Percentiles rank a stretch among this genome's conserved stretches.
Conservation (phyloP, 2,329 filamentous ascomycete species). For the Ophidiomyces ophidiicola region DNA sequence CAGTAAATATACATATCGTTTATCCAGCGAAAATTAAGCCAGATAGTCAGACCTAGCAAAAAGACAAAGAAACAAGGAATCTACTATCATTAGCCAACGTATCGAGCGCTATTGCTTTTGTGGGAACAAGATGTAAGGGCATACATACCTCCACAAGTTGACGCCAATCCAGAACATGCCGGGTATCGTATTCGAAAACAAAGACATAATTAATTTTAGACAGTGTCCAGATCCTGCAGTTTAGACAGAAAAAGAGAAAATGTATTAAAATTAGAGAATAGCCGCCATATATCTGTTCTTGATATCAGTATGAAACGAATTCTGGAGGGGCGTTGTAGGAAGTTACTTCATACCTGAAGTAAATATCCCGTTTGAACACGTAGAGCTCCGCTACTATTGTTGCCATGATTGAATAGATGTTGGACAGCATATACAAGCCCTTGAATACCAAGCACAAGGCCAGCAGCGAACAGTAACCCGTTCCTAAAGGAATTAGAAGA, state of each 20-base stretch:
- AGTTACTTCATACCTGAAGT: slow-evolving; percentile 44
- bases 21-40: slow-evolving; percentile 72
- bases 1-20: slow-evolving; percentile 69
- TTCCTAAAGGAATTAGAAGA: slow-evolving; percentile 49
- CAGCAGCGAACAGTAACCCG: slow-evolving; percentile 56
- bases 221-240: slow-evolving; percentile 69
- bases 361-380: slow-evolving; percentile 52
- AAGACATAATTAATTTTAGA: slow-evolving; percentile 93
- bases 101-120: no score
- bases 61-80: slow-evolving; percentile 77
- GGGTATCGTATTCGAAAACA: slow-evolving; percentile 88
- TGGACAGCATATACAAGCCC: slow-evolving; percentile 50
- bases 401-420: slow-evolving; percentile 37
- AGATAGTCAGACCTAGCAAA: slow-evolving; percentile 63
- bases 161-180: slow-evolving; percentile 79
- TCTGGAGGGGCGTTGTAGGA: slow-evolving; percentile 2
- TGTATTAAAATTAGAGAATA: slow-evolving; percentile 77
- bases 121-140: no score
- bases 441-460: slow-evolving; percentile 53
- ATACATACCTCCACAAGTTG: slow-evolving; percentile 57
- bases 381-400: slow-evolving; percentile 35
- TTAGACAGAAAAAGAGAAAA: slow-evolving; percentile 70
- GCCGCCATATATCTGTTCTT: slow-evolving; percentile 66
- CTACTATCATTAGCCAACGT: slow-evolving; percentile 24
- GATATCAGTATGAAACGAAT: not conserved